A percentile compares a stretch with the other conserved stretches of the same genome.
Evolutionary conservation across 75 land plant genomes (phyloP).

Genomic region (Isoetes taiwanensis): DNA sequence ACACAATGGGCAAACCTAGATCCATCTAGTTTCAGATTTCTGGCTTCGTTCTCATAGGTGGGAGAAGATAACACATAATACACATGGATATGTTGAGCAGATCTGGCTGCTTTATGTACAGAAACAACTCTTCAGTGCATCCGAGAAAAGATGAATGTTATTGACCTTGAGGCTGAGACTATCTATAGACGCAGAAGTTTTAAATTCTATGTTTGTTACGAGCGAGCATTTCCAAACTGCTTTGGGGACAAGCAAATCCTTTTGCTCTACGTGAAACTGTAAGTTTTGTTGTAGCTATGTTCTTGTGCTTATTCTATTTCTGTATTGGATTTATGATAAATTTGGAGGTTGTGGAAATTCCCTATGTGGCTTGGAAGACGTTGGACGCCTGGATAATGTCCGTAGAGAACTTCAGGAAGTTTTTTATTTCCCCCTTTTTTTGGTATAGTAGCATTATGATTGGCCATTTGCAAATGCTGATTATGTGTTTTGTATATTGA

Average conservation of each 20-base stretch:
- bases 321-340: not conserved
- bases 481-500: not conserved
- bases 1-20: too few relatives aligned
- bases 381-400: conserved; percentile 2
- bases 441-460: not conserved
- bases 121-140: conserved; percentile 6
- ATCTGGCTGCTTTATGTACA: conserved; percentile 2
- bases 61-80: conserved; percentile 3
- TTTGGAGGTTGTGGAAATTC: not conserved
- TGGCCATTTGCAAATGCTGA: not conserved
- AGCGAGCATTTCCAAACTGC: conserved; percentile 6
- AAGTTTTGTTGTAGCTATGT: too few relatives aligned
- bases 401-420: conserved; percentile 2
- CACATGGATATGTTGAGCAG: conserved; percentile 2
- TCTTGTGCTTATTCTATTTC: not conserved
- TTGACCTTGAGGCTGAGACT: conserved; percentile 6
- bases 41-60: too few relatives aligned
- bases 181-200: conserved; percentile 4
- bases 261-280: conserved; percentile 7
- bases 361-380: not conserved
- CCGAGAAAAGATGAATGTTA: conserved; percentile 6
- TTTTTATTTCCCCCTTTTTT: too few relatives aligned
- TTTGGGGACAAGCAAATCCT: conserved; percentile 7
- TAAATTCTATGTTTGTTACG: not conserved
- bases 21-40: too few relatives aligned